Evolutionary conservation across 2,329 filamentous ascomycete species (phyloP).

Genomic region (Colletotrichum filicis): DNA sequence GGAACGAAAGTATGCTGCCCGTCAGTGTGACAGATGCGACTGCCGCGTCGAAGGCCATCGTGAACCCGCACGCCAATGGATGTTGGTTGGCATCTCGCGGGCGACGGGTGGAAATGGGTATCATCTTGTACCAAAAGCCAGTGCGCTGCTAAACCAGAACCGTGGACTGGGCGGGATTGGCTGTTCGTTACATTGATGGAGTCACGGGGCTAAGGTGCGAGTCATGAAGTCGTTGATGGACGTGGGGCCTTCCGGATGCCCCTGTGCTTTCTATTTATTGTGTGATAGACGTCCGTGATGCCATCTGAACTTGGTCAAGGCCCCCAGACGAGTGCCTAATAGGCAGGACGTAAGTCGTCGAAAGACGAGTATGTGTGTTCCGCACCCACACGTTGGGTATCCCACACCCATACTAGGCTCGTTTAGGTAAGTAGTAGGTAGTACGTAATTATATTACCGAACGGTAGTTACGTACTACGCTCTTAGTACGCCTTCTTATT

Average conservation of each 20-base stretch:
- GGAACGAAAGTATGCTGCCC: conserved; percentile 32
- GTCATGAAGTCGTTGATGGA: conserved; percentile 25
- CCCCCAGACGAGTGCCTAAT: not conserved
- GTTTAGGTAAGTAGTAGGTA: no score
- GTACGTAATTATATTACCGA: no score
- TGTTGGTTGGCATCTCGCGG: conserved; percentile 20
- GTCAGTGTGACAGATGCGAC: conserved; percentile 30
- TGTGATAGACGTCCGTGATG: conserved; percentile 23
- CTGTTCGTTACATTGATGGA: conserved; percentile 20
- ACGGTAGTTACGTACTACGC: no score
- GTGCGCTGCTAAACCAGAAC: not conserved
- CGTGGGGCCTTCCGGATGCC: conserved; percentile 25
- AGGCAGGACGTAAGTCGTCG: not conserved
- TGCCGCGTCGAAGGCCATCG: conserved; percentile 33
- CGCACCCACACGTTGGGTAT: no score
- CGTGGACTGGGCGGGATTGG: conserved; percentile 12
- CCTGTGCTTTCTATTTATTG: conserved; percentile 32
- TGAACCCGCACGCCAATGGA: conserved; percentile 31
- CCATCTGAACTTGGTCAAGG: conserved; percentile 15
- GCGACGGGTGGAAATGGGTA: conserved; percentile 24
- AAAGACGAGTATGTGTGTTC: no score
- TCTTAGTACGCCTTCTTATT: no score
- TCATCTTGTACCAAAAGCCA: conserved; percentile 30
- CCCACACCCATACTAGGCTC: no score
- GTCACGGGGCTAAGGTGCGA: conserved; percentile 26